These are phyloP conservation scores for Allodekkera sacchari DNA, from an alignment of 805 yeast genomes.

Conservation along the genomic window DNA sequence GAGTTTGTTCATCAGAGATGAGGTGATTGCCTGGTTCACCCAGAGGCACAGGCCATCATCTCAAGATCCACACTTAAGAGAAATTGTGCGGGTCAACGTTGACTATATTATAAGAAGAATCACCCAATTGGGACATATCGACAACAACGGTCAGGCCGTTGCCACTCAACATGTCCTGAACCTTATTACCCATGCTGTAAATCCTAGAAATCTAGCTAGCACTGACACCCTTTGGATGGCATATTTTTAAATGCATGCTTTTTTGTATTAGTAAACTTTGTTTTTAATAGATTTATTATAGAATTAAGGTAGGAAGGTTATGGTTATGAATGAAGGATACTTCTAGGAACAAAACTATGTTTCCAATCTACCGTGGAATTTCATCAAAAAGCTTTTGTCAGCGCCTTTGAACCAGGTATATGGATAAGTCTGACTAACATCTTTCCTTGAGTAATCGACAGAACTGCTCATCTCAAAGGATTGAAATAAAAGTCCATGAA, in stretches of 20 bases:
- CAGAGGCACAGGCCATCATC: conserved; percentile 79
- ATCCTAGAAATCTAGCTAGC: conserved; percentile 86
- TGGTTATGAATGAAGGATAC: too few species aligned
- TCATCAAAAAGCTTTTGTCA: too few species aligned
- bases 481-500: too few species aligned
- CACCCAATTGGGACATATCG: conserved; percentile 54
- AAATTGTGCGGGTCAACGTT: conserved; percentile 81
- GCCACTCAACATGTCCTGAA: conserved; percentile 88
- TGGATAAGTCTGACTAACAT: too few species aligned
- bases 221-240: conserved; percentile 96
- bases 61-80: conserved; percentile 67
- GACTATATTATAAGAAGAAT: conserved; percentile 77
- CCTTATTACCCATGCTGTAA: conserved; percentile 88
- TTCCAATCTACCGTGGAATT: too few species aligned
- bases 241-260: conserved; percentile 45
- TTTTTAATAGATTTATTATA: too few species aligned
- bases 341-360: too few species aligned
- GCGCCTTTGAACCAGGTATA: too few species aligned
- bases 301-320: too few species aligned
- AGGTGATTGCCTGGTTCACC: conserved; percentile 88
- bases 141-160: conserved; percentile 51
- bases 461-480: too few species aligned
- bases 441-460: too few species aligned
- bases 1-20: conserved; percentile 94
- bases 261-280: too few species aligned